Percentiles rank a stretch among this genome's conserved stretches.
Conservation (phyloP, 208 protist genomes). For the Crithidia sp. region DNA sequence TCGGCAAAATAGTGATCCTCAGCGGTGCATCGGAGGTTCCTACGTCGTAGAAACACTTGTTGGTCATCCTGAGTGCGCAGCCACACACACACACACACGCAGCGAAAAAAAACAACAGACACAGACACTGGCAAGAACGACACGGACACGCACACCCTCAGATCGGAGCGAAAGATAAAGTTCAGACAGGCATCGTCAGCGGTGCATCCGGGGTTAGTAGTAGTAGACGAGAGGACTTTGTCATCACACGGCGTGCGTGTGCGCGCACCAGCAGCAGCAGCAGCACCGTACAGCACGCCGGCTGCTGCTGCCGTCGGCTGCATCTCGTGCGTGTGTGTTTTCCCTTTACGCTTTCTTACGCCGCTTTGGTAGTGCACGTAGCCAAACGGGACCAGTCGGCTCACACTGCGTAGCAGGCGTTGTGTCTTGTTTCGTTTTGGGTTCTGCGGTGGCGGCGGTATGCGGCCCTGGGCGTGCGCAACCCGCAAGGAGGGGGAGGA, state of each 20-base stretch:
- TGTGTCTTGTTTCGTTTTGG: not conserved
- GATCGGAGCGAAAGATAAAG: conserved; percentile 68
- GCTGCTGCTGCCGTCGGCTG: not conserved
- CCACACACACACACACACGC: not conserved
- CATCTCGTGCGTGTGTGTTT: no score
- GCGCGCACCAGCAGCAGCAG: conserved; percentile 1
- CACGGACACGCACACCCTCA: conserved; percentile 22
- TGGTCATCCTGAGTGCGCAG: conserved; percentile 4
- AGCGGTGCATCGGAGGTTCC: not conserved
- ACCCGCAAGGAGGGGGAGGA: no score
- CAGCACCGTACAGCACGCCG: not conserved
- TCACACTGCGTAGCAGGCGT: conserved; percentile 39
- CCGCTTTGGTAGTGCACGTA: conserved; percentile 38
- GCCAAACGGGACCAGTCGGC: conserved; percentile 30
- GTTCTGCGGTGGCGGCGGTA: not conserved
- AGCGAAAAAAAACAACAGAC: not conserved
- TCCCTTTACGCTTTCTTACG: not conserved
- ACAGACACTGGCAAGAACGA: not conserved
- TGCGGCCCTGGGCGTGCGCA: no score
- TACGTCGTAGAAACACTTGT: not conserved
- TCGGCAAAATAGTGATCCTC: not conserved
- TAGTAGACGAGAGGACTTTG: conserved; percentile 38
- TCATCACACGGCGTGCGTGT: conserved; percentile 15
- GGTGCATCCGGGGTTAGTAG: conserved; percentile 22
- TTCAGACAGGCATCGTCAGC: conserved; percentile 42